Evolutionary conservation across 2,329 filamentous ascomycete genomes (phyloP), one percentile per base, ranked within the genome.

Genomic region (Fusarium sp.): DNA sequence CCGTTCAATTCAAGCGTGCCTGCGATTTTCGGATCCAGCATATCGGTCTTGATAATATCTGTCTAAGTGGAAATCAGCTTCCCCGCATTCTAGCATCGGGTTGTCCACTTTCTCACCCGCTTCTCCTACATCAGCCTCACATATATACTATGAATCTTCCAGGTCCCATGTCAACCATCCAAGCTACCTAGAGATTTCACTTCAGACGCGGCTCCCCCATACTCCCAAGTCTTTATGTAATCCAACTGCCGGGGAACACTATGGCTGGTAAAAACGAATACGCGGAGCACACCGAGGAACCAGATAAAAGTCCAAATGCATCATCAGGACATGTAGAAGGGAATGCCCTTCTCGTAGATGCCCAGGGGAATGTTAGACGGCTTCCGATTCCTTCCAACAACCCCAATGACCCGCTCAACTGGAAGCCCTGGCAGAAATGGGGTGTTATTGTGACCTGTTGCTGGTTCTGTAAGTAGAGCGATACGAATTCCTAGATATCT

Each of bases 401-500:
- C 3, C 41, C 55, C 7, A 58, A 58, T 14, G 55, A 58, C 28
- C 55, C 55, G 1, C 55, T 58, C 0, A 58, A 58, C 17, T 58
- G 55, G 55, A 33, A 17, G 5, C 7, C 41, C 0, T 58, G 55
- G 55, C 13, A 58, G 18, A 58, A 58, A 58, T 48, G 55, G 55
- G 31, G 13, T 3, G 55, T 58, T 5, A 36, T 58, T 17, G 28
- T 0, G 15, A 58, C 39, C 1, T 58, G 55, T 14, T 58, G 55
- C 31, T 58, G 55, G 41, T 58, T 58, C n/a, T 58, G 55, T 58
- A 36, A 47, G 31, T 7, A 24, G 11, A 20, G 0, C 17, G 6
- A 24, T 7, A 3, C 8, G 3, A 14, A 0, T 5, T 6, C 7
- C 28, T 4, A 0, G 5, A 14, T 20, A 7, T 20, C 12, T 24